These are phyloP conservation scores for Salicornia ramosissima DNA, from an alignment of 148 eudicot genomes.

Conservation along the genomic window DNA sequence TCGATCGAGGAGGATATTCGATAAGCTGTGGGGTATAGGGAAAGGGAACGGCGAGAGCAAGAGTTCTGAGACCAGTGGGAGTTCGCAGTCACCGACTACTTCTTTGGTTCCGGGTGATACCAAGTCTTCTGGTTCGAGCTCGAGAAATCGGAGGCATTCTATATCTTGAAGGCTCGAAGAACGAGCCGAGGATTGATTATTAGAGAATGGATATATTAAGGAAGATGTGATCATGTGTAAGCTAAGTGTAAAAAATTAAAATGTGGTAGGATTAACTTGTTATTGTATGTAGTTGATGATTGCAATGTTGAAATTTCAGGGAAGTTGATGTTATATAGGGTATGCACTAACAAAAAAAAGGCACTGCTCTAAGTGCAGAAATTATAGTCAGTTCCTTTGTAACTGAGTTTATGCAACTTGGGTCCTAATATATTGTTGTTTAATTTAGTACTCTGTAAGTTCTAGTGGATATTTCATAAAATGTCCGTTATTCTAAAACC, in stretches of 20 bases:
- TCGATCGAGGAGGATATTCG: constrained; percentile 75
- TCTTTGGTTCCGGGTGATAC: constrained; percentile 55
- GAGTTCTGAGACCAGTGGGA: constrained; percentile 78
- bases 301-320: not conserved
- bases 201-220: constrained; percentile 13
- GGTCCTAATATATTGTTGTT: constrained; percentile 1
- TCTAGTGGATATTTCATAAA: no score
- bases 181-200: not conserved
- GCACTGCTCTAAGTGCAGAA: constrained; percentile 10
- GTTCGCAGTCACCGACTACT: constrained; percentile 66
- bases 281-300: constrained; percentile 2
- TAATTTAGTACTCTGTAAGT: not conserved
- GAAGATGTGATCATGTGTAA: constrained; percentile 17
- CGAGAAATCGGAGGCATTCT: constrained; percentile 60
- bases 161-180: constrained; percentile 32
- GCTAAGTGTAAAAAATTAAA: constrained; percentile 20
- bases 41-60: constrained; percentile 59
- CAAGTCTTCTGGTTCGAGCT: constrained; percentile 49
- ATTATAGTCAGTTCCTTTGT: constrained; percentile 14
- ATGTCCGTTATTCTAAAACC: no score
- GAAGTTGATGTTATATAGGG: constrained; percentile 4
- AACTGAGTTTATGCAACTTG: constrained; percentile 11
- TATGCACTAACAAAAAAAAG: constrained; percentile 4
- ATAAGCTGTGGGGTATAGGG: constrained; percentile 64
- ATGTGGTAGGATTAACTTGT: constrained; percentile 22